Evolutionary conservation across 768 basidiomycete species (phyloP), one percentile per base, ranked within the genome.

Genomic region (Lentinula sp.): DNA sequence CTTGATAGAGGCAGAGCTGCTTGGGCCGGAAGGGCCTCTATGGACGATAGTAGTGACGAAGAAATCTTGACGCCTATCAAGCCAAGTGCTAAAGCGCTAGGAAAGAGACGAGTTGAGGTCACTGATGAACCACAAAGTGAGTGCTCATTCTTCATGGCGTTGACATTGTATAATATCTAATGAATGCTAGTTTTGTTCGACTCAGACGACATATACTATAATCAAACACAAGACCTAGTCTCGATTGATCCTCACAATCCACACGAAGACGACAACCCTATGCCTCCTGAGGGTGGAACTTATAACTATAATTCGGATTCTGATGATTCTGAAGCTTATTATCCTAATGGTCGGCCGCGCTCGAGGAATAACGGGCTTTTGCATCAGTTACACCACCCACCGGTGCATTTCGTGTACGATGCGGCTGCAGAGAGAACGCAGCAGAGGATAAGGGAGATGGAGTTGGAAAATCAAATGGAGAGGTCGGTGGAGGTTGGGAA

Each of bases 51-150:
- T 21, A 70, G 69, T 4, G 76, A 78, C 15, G 74, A 71, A 5
- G 68, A 76, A 4, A 57, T 67, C 13, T 63, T 58, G 53, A 71
- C 75, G 13, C 83, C 81, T n/a, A 67, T 78, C 10, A 79, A 80
- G 64, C 94, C 91, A 0, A 94, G 91, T 70, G 88, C 83, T 39
- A 97, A 95, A 70, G 93, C 94, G 3, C 80, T 95, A 2, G 94
- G 94, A 16, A 97, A 96, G 75, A 81, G 91, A 65, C 81, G 77
- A 66, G 83, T 87, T 15, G 72, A 85, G 8, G 84, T 83, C 8
- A 15, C 9, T 46, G 82, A 84, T 53, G 77, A 76, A 8, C 62
- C 71, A 31, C 82, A 83, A 39, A 74, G 83, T 83, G 65, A 60
- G 83, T 58, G 13, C 16, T 59, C 10, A 2, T 49, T 40, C n/a